A percentile compares a stretch with the other conserved stretches of the same genome.
Conservation (phyloP, 768 basidiomycete genomes). For the Hypholoma fasciculare region DNA sequence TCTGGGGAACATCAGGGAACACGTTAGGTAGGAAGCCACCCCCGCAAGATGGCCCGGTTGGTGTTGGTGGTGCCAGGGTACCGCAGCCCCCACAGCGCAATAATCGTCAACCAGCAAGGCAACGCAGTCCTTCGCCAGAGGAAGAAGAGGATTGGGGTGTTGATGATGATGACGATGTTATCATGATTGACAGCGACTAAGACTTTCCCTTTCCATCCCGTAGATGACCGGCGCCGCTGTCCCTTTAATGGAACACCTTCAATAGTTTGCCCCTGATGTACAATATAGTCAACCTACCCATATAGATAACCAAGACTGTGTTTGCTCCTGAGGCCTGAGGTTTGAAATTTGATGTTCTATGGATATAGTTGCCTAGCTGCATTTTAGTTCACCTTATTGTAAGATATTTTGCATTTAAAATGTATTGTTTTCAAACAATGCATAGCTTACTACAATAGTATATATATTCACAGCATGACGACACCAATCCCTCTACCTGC, state of each 20-base stretch:
- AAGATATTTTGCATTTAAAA: no score
- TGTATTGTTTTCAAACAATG: no score
- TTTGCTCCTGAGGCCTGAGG: background rate
- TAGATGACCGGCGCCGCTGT: no score
- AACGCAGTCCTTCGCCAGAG: constrained; percentile 64
- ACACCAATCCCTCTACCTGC: constrained; percentile 86
- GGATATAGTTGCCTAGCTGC: no score
- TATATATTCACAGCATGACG: constrained; percentile 68
- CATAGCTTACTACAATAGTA: background rate
- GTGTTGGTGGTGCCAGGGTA: constrained; percentile 55
- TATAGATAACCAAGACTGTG: background rate
- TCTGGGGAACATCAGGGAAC: constrained; percentile 51
- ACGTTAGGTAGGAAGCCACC: constrained; percentile 43
- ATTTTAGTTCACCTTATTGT: no score
- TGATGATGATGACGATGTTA: constrained; percentile 82
- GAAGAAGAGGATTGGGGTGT: constrained; percentile 62
- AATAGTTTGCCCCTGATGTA: no score
- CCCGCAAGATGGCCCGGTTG: constrained; percentile 43
- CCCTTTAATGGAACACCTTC: no score
- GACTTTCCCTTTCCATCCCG: no score
- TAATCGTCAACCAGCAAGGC: constrained; percentile 37
- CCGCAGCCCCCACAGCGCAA: constrained; percentile 44
- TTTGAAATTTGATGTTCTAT: no score
- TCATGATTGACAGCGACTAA: constrained; percentile 83
- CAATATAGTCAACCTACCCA: no score